A percentile compares a stretch with the other conserved stretches of the same genome.
These are phyloP conservation scores for Paramecium biaurelia DNA, from an alignment of 73 alveolate species.

Conservation along the genomic window DNA sequence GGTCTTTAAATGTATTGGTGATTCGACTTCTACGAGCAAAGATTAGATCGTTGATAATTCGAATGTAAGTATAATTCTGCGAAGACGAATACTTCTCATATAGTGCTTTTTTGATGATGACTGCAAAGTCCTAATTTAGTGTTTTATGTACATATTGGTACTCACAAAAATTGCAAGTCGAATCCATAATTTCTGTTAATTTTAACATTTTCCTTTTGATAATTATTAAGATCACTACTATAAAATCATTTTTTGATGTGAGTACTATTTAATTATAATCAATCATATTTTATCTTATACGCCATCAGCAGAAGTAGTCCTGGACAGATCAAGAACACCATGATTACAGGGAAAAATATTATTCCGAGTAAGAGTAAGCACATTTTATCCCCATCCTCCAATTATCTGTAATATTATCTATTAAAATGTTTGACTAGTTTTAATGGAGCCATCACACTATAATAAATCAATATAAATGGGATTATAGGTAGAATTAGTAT, in stretches of 20 bases:
- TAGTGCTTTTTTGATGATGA: not conserved
- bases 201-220: not conserved
- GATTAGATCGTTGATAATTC: slow-evolving; percentile 11
- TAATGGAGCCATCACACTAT: slow-evolving; percentile 16
- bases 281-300: slow-evolving; percentile 32
- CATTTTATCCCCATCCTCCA: not conserved
- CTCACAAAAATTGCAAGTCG: slow-evolving; percentile 12
- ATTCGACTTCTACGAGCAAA: not conserved
- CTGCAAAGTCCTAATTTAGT: slow-evolving; percentile 19
- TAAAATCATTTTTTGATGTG: not conserved
- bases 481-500: not conserved
- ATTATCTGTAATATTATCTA: not conserved
- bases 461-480: not conserved
- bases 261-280: slow-evolving; percentile 2
- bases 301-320: not conserved
- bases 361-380: not conserved
- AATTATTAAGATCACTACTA: not conserved
- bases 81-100: slow-evolving; percentile 31
- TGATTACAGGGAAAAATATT: not conserved
- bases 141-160: not conserved
- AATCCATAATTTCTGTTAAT: slow-evolving; percentile 23
- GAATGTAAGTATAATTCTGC: slow-evolving; percentile 21
- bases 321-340: not conserved
- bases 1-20: not conserved
- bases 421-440: not conserved